phyloP scores from a whole-genome alignment of 2,329 filamentous ascomycete genomes.

The Ophiostoma quercus region DNA sequence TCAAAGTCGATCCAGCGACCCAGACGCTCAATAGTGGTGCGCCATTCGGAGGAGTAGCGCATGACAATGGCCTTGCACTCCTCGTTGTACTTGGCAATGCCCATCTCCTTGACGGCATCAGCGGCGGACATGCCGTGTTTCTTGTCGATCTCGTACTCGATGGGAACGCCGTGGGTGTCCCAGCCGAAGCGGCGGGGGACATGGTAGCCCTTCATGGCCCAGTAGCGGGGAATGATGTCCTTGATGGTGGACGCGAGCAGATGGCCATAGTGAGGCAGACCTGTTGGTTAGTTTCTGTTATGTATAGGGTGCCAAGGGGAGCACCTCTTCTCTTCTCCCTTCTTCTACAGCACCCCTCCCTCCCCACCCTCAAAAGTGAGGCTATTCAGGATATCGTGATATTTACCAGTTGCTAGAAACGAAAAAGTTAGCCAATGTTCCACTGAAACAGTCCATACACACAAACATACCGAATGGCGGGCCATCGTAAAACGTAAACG shows the following conservation, averaged over 20 bases:
- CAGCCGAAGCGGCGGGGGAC: constrained; percentile 91
- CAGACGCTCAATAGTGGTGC: constrained; percentile 76
- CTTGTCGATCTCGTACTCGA: constrained; percentile 98
- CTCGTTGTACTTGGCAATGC: constrained; percentile 84
- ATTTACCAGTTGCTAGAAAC: constrained; percentile 18
- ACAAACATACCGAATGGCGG: constrained; percentile 62
- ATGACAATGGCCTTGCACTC: constrained; percentile 92
- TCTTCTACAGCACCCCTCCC: no score
- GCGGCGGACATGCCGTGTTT: constrained; percentile 79
- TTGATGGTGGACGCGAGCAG: constrained; percentile 91
- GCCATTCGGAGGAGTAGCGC: constrained; percentile 83
- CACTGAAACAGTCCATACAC: background rate
- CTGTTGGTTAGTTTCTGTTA: constrained; percentile 26
- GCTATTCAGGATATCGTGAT: constrained; percentile 4
- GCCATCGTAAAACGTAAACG: constrained; percentile 93
- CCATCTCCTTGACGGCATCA: constrained; percentile 79
- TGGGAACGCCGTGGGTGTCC: constrained; percentile 90
- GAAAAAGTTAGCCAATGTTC: background rate
- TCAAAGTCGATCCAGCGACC: constrained; percentile 98
- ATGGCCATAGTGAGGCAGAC: constrained; percentile 57
- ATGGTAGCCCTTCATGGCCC: constrained; percentile 71
- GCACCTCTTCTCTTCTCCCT: background rate
- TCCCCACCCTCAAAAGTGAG: background rate
- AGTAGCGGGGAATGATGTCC: constrained; percentile 93
- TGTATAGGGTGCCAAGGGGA: background rate